Percentiles rank a stretch among this genome's conserved stretches.
phyloP scores from a whole-genome alignment of 2,329 filamentous ascomycete genomes.

The Pyrenophora seminiperda region DNA sequence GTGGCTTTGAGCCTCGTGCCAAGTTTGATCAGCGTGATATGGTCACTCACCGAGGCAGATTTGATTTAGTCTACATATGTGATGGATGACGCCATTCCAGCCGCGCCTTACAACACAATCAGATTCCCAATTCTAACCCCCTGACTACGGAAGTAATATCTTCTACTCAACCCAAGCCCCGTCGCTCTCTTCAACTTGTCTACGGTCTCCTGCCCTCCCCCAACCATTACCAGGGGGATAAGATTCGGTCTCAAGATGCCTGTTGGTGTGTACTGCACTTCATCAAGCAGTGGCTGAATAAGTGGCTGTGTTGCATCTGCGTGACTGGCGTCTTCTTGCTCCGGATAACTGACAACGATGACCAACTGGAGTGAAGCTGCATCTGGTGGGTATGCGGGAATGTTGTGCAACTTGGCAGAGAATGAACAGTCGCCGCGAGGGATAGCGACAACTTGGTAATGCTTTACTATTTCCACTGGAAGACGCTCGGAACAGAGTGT shows the following conservation, averaged over 20 bases:
- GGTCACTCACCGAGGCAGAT: too few species aligned
- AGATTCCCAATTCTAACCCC: slow-evolving; percentile 80
- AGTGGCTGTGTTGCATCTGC: slow-evolving; percentile 35
- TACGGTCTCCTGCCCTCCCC: slow-evolving; percentile 70
- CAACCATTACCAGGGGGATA: slow-evolving; percentile 81
- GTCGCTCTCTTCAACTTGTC: slow-evolving; percentile 65
- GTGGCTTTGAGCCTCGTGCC: too few species aligned
- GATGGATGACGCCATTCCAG: too few species aligned
- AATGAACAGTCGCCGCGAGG: slow-evolving; percentile 85
- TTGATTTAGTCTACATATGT: background rate
- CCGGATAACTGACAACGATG: slow-evolving; percentile 71
- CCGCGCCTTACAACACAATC: slow-evolving; percentile 60
- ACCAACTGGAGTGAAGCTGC: slow-evolving; percentile 74
- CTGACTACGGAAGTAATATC: slow-evolving; percentile 81
- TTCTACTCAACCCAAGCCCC: slow-evolving; percentile 74
- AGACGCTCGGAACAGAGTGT: slow-evolving; percentile 68
- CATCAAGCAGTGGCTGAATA: slow-evolving; percentile 74
- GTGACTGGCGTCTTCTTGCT: slow-evolving; percentile 41
- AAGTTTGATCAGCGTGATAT: too few species aligned
- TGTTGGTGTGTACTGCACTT: slow-evolving; percentile 70
- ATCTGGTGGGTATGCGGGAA: slow-evolving; percentile 75
- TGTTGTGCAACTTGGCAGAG: slow-evolving; percentile 78
- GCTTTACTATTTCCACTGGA: slow-evolving; percentile 56
- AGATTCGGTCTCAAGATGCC: slow-evolving; percentile 73
- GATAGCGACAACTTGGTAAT: slow-evolving; percentile 79